Conservation (phyloP, 805 yeast species). For the Metschnikowia santaceciliae region DNA sequence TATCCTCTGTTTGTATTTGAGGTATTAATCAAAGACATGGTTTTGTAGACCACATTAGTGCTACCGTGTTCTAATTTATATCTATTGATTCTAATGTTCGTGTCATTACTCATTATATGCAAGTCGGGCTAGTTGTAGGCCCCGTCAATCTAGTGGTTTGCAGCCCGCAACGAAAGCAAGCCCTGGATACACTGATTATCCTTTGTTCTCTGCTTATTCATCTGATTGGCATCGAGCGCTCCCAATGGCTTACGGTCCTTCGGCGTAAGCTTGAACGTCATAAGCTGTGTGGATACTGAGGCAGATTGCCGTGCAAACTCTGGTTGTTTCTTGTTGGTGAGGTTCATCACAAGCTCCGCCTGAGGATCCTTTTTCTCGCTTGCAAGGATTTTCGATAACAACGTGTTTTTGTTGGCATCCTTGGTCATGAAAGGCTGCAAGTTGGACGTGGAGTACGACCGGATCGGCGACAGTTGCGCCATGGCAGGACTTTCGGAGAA, state of each 20-base stretch:
- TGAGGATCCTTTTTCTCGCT: constrained; percentile 5
- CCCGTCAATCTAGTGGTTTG: constrained; percentile 4
- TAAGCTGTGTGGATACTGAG: constrained; percentile 15
- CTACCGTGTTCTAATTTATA: too few species aligned
- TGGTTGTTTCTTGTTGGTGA: constrained; percentile 19
- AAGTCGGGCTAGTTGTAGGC: too few species aligned
- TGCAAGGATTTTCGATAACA: constrained; percentile 11
- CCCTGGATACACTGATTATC: constrained; percentile 18
- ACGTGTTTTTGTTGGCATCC: constrained; percentile 4
- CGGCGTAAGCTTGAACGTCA: constrained; percentile 16
- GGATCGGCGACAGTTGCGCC: constrained; percentile 15
- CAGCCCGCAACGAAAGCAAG: constrained; percentile 17
- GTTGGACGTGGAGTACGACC: constrained; percentile 13
- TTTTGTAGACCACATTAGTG: too few species aligned
- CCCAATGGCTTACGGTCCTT: constrained; percentile 18
- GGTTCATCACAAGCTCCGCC: constrained; percentile 14
- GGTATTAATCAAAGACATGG: too few species aligned
- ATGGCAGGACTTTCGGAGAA: constrained; percentile 11
- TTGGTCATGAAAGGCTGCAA: constrained; percentile 5
- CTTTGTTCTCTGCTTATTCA: constrained; percentile 8
- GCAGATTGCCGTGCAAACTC: constrained; percentile 16
- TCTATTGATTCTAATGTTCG: too few species aligned
- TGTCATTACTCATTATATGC: too few species aligned
- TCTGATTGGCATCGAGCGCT: constrained; percentile 9
- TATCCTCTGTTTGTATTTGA: too few species aligned